A percentile compares a stretch with the other conserved stretches of the same genome.
phyloP scores from a whole-genome alignment of 495 filamentous ascomycete genomes.

The Xylaria venustula region DNA sequence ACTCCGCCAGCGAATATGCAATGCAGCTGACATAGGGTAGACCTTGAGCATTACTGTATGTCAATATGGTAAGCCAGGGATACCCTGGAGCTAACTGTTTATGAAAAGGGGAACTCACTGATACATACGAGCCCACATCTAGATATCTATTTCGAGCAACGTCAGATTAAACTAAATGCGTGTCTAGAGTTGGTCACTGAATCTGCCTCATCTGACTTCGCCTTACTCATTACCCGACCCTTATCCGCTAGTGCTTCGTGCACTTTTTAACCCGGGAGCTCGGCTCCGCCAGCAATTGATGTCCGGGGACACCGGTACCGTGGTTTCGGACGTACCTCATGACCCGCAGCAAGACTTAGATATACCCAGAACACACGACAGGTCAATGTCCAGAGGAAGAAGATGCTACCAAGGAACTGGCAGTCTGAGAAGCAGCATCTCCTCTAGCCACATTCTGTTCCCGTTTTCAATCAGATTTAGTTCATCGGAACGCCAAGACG shows the following conservation, averaged over 20 bases:
- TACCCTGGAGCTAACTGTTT: conserved; percentile 2
- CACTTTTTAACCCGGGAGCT: neutral
- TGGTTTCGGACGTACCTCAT: neutral
- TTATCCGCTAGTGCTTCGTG: neutral
- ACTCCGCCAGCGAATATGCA: neutral
- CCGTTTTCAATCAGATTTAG: neutral
- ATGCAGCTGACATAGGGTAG: neutral
- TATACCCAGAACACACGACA: too few relatives aligned
- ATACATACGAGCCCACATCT: conserved; percentile 1
- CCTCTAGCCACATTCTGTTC: neutral
- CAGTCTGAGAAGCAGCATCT: too few relatives aligned
- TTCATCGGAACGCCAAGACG: neutral
- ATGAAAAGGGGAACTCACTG: conserved; percentile 9
- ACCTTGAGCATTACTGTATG: conserved; percentile 5
- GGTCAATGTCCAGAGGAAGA: too few relatives aligned
- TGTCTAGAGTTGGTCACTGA: neutral
- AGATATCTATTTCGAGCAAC: conserved; percentile 6
- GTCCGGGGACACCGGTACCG: neutral
- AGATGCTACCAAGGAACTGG: too few relatives aligned
- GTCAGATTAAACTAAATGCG: neutral
- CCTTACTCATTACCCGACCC: neutral
- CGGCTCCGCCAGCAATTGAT: neutral
- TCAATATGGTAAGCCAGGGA: neutral
- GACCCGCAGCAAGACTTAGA: neutral
- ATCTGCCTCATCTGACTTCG: neutral